Percentiles rank a stretch among this genome's conserved stretches.
These are phyloP conservation scores for Irpex sp. DNA, from an alignment of 1,284 basidiomycete genomes.

Conservation along the genomic window DNA sequence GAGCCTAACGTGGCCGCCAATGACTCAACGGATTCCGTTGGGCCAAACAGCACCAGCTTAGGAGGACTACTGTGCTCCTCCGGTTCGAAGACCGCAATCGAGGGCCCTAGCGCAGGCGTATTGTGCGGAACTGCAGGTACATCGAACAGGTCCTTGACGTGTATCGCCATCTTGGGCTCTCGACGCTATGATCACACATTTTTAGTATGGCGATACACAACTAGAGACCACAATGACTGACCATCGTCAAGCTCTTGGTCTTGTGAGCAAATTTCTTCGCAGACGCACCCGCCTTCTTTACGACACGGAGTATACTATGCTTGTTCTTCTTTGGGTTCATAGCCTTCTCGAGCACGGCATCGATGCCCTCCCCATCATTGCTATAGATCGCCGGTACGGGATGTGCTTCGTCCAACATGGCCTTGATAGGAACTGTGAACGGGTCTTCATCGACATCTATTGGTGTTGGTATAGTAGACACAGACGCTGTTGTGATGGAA, in stretches of 20 bases:
- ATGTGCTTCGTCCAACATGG: neutral
- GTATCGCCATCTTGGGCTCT: neutral
- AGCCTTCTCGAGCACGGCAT: neutral
- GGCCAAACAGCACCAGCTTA: neutral
- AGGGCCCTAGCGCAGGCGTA: neutral
- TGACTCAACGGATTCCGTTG: neutral
- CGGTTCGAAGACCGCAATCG: neutral
- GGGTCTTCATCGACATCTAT: neutral
- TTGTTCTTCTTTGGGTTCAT: constrained; percentile 2
- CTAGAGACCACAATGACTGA: neutral
- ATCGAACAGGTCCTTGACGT: neutral
- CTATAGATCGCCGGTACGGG: neutral
- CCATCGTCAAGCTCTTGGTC: neutral
- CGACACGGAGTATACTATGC: neutral
- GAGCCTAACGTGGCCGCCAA: neutral
- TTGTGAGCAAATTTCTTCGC: neutral
- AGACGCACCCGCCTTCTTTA: constrained; percentile 2
- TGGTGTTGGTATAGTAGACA: neutral
- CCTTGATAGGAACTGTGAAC: neutral
- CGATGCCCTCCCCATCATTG: neutral
- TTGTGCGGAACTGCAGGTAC: neutral
- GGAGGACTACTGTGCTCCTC: neutral
- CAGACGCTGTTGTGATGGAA: neutral
- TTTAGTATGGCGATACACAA: neutral
- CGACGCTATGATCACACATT: neutral